Evolutionary conservation across 805 yeast genomes (phyloP), one percentile per base, ranked within the genome.

Genomic region (Jamesozyma rosinii): DNA sequence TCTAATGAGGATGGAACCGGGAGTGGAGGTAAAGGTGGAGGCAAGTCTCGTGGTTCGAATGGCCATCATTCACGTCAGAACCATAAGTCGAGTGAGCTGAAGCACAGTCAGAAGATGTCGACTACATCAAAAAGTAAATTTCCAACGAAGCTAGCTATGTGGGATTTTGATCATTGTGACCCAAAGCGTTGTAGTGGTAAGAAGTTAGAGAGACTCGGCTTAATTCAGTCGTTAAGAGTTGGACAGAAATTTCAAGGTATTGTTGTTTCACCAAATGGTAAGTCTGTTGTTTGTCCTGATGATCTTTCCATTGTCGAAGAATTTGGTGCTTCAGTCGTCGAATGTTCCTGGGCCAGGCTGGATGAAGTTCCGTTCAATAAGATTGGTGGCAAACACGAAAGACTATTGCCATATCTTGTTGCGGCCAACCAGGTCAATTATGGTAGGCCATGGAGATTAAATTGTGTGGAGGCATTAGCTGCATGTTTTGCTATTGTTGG

Each of bases 161-260:
- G 98, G 96, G 98, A 92, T 62, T 92, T 92, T 58, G 95, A 89
- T 51, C 98, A 92, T 59, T 92, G 98, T 67, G 98, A 92, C 65
- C 98, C 98, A 1, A 92, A 92, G 59, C 74, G 97, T 58, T 92
- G 98, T 61, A 82, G 94, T 51, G 98, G 98, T 17, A 92, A 92
- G 67, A 89, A 88, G 60, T 70, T 92, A 26, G 96, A 87, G 56
- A 71, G 97, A 43, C 63, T 90, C 18, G 97, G 97, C 0, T 65
- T 87, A 18, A 89, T 92, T 40, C 77, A 78, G 47, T 76, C 77
- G 42, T 60, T 92, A 48, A 68, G 94, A 47, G 77, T 92, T n/a
- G 98, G 98, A 0, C 96, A 89, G 59, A 90, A 88, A 63, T 90
- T 86, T 57, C 80, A 75, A 46, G 98, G 98, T 6, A 63, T 92